phyloP scores from a whole-genome alignment of 805 yeast species.

The Trichomonascus vanleenenianus region DNA sequence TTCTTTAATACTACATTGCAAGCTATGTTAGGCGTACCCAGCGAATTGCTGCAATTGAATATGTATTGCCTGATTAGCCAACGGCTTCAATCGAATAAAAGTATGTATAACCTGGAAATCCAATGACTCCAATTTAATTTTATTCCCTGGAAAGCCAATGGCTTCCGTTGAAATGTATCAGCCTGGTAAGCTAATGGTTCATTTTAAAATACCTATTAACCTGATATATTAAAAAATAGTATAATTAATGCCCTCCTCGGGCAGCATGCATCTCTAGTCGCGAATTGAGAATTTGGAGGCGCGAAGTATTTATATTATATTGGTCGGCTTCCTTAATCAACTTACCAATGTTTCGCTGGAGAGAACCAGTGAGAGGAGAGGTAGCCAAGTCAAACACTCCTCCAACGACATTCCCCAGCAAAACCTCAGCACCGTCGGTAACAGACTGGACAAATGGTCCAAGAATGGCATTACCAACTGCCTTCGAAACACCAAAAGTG shows the following conservation, averaged over 20 bases:
- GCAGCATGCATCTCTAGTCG: background rate
- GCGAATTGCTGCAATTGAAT: too few species aligned
- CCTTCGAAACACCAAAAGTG: slow-evolving; percentile 20
- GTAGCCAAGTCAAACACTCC: slow-evolving; percentile 16
- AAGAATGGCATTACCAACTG: slow-evolving; percentile 17
- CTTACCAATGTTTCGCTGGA: slow-evolving; percentile 2
- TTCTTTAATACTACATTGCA: too few species aligned
- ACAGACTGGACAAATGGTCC: slow-evolving; percentile 27
- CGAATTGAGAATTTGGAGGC: slow-evolving; percentile 2
- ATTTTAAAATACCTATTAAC: too few species aligned
- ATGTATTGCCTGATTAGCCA: too few species aligned
- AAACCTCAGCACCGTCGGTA: slow-evolving; percentile 25
- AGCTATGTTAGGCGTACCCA: too few species aligned
- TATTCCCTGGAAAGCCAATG: too few species aligned
- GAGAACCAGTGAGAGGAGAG: slow-evolving; percentile 3
- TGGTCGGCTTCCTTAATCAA: slow-evolving; percentile 6
- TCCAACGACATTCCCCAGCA: slow-evolving; percentile 17
- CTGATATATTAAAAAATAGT: too few species aligned
- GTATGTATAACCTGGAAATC: too few species aligned
- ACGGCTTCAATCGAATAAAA: too few species aligned
- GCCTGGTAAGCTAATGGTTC: too few species aligned
- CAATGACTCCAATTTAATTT: too few species aligned
- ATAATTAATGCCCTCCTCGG: background rate
- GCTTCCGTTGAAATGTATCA: too few species aligned
- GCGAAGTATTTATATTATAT: slow-evolving; percentile 8